Percentiles rank a stretch among this genome's conserved stretches.
Conservation (phyloP, 1,139 yeast species). For the Diutina neorugosa region DNA sequence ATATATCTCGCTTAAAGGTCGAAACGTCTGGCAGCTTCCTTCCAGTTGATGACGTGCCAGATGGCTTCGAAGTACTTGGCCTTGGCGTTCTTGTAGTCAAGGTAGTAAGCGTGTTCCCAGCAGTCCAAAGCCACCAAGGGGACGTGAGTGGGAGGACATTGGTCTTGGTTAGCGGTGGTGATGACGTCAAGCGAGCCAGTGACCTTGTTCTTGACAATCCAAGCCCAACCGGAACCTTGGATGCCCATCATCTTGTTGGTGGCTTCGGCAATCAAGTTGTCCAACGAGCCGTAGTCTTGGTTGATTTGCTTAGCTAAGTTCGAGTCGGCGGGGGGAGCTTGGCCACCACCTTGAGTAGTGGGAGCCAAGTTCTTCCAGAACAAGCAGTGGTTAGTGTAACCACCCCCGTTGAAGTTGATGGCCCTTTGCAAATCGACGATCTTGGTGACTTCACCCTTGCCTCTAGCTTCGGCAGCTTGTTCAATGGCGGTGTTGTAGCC, state of each 20-base stretch:
- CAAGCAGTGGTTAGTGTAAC: constrained; percentile 74
- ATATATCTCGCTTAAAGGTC: neutral
- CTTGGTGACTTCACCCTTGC: constrained; percentile 52
- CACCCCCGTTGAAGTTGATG: constrained; percentile 94
- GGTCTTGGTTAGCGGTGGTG: constrained; percentile 85
- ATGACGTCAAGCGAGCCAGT: constrained; percentile 67
- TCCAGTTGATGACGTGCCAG: constrained; percentile 96
- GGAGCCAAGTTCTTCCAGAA: constrained; percentile 94
- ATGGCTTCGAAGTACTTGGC: constrained; percentile 91
- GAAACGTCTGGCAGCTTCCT: constrained; percentile 48
- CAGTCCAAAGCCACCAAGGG: constrained; percentile 94
- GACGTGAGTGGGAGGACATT: constrained; percentile 58
- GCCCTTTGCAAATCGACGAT: constrained; percentile 64
- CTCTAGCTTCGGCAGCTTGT: constrained; percentile 61
- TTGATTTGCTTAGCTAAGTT: constrained; percentile 51
- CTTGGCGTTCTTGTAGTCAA: constrained; percentile 91
- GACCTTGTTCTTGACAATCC: constrained; percentile 77
- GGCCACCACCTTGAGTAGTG: constrained; percentile 49
- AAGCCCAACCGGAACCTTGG: constrained; percentile 98
- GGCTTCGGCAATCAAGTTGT: constrained; percentile 53
- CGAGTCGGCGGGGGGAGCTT: constrained; percentile 58
- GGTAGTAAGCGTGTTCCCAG: constrained; percentile 97
- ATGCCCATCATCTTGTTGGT: constrained; percentile 80
- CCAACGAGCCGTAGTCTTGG: constrained; percentile 66
- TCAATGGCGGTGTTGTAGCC: constrained; percentile 80